These are phyloP conservation scores for Rhododendron simsii DNA, from an alignment of 148 eudicot species.

Conservation along the genomic window DNA sequence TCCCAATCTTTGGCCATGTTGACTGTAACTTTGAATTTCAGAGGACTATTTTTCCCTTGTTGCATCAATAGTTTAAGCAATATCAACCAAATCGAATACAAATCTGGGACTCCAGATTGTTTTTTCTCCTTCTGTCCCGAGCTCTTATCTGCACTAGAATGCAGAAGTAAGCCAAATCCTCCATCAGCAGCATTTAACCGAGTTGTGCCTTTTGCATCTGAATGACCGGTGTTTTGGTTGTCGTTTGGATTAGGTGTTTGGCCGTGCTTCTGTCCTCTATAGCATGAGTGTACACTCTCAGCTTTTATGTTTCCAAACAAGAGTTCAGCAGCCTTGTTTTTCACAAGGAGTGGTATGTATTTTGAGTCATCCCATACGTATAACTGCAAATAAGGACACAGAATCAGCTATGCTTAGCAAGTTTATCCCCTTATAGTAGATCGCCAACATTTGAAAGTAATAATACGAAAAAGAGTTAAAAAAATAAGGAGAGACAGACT, in stretches of 20 bases:
- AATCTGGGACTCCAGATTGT: slow-evolving; percentile 20
- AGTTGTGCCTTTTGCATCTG: slow-evolving; percentile 1
- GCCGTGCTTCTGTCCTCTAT: slow-evolving; percentile 26
- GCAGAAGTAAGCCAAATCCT: not conserved
- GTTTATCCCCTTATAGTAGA: not conserved
- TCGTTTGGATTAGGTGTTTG: not conserved
- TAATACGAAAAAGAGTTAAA: not conserved
- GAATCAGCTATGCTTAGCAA: not conserved
- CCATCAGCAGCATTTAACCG: not conserved
- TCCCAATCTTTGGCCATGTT: slow-evolving; percentile 44
- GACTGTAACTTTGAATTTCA: slow-evolving; percentile 51
- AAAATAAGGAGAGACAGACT: not conserved
- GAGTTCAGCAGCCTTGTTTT: slow-evolving; percentile 68
- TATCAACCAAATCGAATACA: slow-evolving; percentile 62
- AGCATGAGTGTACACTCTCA: slow-evolving; percentile 55
- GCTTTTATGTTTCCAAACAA: slow-evolving; percentile 74
- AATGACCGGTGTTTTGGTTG: not conserved
- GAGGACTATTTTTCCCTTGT: slow-evolving; percentile 56
- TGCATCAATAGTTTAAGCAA: slow-evolving; percentile 49
- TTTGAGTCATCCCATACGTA: slow-evolving; percentile 75
- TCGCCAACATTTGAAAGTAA: not conserved
- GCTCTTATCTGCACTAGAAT: slow-evolving; percentile 5
- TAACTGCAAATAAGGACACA: slow-evolving; percentile 43
- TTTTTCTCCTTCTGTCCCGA: slow-evolving; percentile 8
- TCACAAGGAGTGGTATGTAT: slow-evolving; percentile 64